These are phyloP conservation scores for Tuber brumale DNA, from an alignment of 495 filamentous ascomycete genomes.

Conservation along the genomic window DNA sequence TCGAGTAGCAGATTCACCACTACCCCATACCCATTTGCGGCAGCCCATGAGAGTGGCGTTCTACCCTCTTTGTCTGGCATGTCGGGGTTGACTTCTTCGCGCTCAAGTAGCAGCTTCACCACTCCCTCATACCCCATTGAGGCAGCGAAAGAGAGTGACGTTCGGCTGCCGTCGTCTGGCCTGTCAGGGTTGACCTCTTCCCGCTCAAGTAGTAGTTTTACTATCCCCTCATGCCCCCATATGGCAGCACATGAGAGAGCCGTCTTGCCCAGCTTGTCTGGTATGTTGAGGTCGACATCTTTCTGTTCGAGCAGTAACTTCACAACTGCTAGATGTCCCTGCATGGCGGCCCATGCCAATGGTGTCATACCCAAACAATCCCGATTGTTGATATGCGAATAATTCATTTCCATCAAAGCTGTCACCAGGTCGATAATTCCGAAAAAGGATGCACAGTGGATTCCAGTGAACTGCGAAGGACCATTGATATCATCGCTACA, in stretches of 20 bases:
- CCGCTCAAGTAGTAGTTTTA: too few relatives aligned
- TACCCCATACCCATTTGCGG: too few relatives aligned
- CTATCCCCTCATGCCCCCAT: too few relatives aligned
- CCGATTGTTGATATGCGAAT: neutral
- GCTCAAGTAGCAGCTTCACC: too few relatives aligned
- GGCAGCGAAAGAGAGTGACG: slow-evolving; percentile 30
- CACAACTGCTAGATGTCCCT: slow-evolving; percentile 35
- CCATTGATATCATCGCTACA: neutral
- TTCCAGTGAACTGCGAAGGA: neutral
- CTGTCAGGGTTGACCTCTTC: neutral
- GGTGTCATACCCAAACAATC: slow-evolving; percentile 8
- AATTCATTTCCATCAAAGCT: neutral
- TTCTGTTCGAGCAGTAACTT: slow-evolving; percentile 29
- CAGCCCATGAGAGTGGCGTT: too few relatives aligned
- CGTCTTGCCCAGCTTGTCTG: neutral
- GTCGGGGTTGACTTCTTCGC: too few relatives aligned
- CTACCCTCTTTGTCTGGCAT: too few relatives aligned
- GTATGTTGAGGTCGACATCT: slow-evolving; percentile 18
- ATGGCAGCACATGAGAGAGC: too few relatives aligned
- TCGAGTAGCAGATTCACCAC: too few relatives aligned
- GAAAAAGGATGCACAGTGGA: neutral
- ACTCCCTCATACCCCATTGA: too few relatives aligned
- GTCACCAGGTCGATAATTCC: neutral
- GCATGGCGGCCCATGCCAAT: slow-evolving; percentile 39
- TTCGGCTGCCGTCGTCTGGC: slow-evolving; percentile 9